phyloP scores from a whole-genome alignment of 1,284 basidiomycete species.

The Pseudozyma hubeiensis region DNA sequence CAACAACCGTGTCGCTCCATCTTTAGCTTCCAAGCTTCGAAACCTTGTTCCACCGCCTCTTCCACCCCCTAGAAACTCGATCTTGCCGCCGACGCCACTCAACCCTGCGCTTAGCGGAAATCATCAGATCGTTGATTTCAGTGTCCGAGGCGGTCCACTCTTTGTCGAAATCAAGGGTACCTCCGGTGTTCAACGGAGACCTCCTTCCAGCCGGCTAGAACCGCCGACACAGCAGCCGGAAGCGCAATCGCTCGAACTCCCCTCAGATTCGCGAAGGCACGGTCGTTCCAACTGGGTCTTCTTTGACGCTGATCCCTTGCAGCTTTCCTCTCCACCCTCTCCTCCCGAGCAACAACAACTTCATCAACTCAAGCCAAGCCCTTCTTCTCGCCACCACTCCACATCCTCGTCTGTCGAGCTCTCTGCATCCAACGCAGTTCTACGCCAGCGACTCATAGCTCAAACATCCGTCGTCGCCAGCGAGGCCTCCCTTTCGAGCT shows the following conservation, averaged over 20 bases:
- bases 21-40: neutral
- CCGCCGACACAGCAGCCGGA: neutral
- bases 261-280: neutral
- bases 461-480: neutral
- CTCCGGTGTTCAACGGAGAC: too few relatives aligned
- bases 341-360: neutral
- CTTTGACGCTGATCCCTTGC: neutral
- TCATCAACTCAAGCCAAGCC: neutral
- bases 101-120: too few relatives aligned
- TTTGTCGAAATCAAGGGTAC: too few relatives aligned
- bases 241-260: too few relatives aligned
- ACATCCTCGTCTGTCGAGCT: neutral
- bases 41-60: too few relatives aligned
- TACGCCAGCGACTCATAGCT: neutral
- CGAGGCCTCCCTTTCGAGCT: neutral
- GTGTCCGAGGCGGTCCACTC: neutral
- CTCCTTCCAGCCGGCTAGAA: too few relatives aligned
- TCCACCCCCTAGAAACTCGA: too few relatives aligned
- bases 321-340: neutral
- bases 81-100: too few relatives aligned
- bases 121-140: too few relatives aligned
- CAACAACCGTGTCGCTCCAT: neutral
- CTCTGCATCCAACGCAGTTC: neutral
- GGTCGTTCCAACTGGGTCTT: conserved; percentile 3
- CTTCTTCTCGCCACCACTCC: neutral